Base-by-base conservation (phyloP, 73 alveolate species). In the Uronychia setigera region DNA sequence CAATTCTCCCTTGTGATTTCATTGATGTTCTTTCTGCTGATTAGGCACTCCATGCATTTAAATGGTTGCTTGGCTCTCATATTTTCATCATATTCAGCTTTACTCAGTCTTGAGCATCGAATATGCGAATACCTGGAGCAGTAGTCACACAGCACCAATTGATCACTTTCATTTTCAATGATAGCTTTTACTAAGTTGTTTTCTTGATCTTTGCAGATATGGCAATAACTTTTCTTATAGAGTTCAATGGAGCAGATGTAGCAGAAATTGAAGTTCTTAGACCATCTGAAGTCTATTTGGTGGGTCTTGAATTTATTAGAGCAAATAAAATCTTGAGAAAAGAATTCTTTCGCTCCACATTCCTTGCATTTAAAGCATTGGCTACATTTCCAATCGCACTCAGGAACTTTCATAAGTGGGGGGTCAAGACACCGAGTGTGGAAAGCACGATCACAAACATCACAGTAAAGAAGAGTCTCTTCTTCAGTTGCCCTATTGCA, bases 371-470 rank as follows among this genome's bases (percentile, higher is more conserved):
- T 80, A 80, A 90, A 90, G 89, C 95, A 90, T 31, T 85, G 85
- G 31, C 85, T 76, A 77, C 95, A 90, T 58, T 86, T 90, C 95
- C 95, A 90, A 34, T 80, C 83, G 30, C 95, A 90, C 29, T 80
- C 74, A 25, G 95, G 95, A 1, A 90, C 89, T 75, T 83, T 30
- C 11, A 32, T 84, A 9, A 90, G 67, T 30, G 33, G 58, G 0
- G 95, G 95, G 59, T 80, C 83, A 25, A 85, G 35, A 32, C 95
- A 90, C 60, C 57, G 75, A 0, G 95, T 84, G 75, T 90, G 95
- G 58, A 67, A 90, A 34, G 95, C 95, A 32, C 83, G 85, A 58
- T 90, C 95, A 74, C 95, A 90, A 26, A 85, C 91, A 85, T 90
- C 95, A 46, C 95, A 90, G 79, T 90, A 90, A 26, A 90, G 92